Base-by-base conservation (phyloP, 1,139 yeast species). In the Blastobotrys malaysiensis region DNA sequence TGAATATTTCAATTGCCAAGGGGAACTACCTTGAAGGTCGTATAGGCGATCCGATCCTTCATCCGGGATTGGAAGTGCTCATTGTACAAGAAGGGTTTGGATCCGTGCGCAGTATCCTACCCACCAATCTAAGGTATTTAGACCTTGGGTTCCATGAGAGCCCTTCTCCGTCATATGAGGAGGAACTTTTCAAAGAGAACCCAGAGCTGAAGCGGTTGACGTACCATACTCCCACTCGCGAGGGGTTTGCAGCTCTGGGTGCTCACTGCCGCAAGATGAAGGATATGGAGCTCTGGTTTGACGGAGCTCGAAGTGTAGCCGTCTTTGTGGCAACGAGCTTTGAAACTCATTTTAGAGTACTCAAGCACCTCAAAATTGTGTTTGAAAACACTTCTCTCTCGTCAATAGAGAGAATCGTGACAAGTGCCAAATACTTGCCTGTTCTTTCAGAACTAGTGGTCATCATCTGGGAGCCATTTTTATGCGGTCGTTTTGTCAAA, bases 21-120 rank as follows among this genome's bases (percentile, higher is more conserved):
- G 46, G 47, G 13, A 52, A 52, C 24, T 52, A 22, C 24, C 27
- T 52, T 14, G 49, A 52, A 14, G 54, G 54, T 9, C 22, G 43
- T n/a, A 19, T 52, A 27, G 54, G 54, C 19, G 43, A 31, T 3
- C 20, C 27, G 5, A 39, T 48, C 11, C 43, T 36, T 22, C 46
- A 21, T 19, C 49, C 51, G 1, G 46, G 47, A 1, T 5, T 52
- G 2, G 43, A 18, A 18, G 50, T 43, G n/a, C 16, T 48, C 5
- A 19, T 45, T 1, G 49, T 52, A 11, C 20, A 43, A 24, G 46
- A 46, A 31, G 47, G 49, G 26, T 43, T 18, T 21, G 54, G 54
- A 14, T 52, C 49, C 24, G 49, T 48, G 9, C 49, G 39, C 14
- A 19, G 31, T 3, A 46, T 52, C 24, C 14, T 52, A 43, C 54